Conservation (phyloP, 169 alveolate genomes). For the Eimeria zaria region DNA sequence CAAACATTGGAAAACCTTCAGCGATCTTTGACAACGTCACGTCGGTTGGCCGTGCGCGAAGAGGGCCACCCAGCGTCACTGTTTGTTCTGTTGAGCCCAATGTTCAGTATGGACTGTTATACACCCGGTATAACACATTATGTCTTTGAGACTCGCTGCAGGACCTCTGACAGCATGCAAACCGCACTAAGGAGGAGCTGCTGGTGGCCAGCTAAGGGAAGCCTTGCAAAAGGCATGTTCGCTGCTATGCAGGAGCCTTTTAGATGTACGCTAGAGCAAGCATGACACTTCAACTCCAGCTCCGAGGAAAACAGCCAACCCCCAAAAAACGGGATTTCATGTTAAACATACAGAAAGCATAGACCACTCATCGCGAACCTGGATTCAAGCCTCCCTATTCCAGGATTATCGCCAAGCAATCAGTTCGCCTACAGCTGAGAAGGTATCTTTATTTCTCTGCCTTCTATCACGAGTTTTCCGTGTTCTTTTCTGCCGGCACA, state of each 20-base stretch:
- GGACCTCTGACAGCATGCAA: no score
- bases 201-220: background rate
- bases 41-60: background rate
- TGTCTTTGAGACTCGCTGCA: no score
- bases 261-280: background rate
- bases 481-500: slow-evolving; percentile 24
- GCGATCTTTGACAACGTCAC: background rate
- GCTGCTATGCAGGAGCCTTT: background rate
- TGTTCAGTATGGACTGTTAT: background rate
- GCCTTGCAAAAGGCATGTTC: background rate
- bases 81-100: background rate
- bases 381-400: background rate
- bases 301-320: background rate
- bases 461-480: slow-evolving; percentile 48
- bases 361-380: background rate
- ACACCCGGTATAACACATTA: background rate
- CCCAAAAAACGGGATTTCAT: background rate
- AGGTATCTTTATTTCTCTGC: background rate
- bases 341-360: background rate
- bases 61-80: background rate
- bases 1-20: background rate
- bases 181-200: no score
- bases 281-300: background rate
- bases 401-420: background rate
- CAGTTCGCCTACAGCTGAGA: background rate